phyloP scores from a whole-genome alignment of 1,139 yeast genomes.

The Arxiozyma slooffiae region DNA sequence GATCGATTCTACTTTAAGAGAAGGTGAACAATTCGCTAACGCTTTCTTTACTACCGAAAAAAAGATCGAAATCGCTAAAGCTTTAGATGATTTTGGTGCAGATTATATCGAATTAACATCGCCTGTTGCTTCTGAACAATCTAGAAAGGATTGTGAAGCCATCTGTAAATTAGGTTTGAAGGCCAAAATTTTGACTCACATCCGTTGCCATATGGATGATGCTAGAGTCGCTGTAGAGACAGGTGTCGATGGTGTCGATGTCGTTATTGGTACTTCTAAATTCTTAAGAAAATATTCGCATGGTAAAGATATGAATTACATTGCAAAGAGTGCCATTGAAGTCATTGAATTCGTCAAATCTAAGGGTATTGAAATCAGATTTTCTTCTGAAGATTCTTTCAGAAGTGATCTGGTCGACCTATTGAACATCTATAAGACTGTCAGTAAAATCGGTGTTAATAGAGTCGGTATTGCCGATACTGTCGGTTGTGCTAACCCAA shows the following conservation, averaged over 20 bases:
- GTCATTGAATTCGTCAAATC: slow-evolving; percentile 96
- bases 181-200: slow-evolving; percentile 86
- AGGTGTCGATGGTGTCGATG: slow-evolving; percentile 98
- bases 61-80: slow-evolving; percentile 95
- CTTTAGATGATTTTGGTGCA: slow-evolving; percentile 94
- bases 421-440: slow-evolving; percentile 91
- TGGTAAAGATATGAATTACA: slow-evolving; percentile 98
- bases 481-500: slow-evolving; percentile 97
- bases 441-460: slow-evolving; percentile 94
- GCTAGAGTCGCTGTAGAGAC: slow-evolving; percentile 95
- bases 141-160: slow-evolving; percentile 90
- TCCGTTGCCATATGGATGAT: slow-evolving; percentile 98
- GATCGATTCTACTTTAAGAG: slow-evolving; percentile 92
- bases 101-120: slow-evolving; percentile 96
- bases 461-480: slow-evolving; percentile 99
- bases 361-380: slow-evolving; percentile 93
- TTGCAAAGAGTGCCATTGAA: slow-evolving; percentile 91
- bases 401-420: slow-evolving; percentile 94
- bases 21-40: slow-evolving; percentile 97
- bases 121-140: slow-evolving; percentile 95
- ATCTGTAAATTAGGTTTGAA: slow-evolving; percentile 93
- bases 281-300: slow-evolving; percentile 90
- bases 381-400: slow-evolving; percentile 94
- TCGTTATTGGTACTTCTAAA: slow-evolving; percentile 95
- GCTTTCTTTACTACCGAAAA: slow-evolving; percentile 92